Base-by-base conservation (phyloP, 106 monocot genomes). In the Dioscorea dumetorum region DNA sequence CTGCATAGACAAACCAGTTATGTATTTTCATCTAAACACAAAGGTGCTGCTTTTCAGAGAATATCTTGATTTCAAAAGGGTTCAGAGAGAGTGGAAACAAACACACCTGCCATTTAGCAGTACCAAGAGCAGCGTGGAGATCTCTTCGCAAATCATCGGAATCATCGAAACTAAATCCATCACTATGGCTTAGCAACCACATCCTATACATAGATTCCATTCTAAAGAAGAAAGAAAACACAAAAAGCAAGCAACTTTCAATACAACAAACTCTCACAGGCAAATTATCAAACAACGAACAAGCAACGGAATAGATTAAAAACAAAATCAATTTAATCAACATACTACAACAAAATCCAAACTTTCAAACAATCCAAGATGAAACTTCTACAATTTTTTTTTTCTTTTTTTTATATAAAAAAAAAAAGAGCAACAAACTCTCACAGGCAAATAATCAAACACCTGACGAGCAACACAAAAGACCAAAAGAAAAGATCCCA, bases 101-200 rank as follows among this genome's bases (percentile, higher is more conserved):
- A 49, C 21, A 60, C 10, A 88, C 94, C 94, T 94, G 94, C 94
- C 94, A 94, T 24, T 94, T 94, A 50, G 94, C 87, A 50, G 90
- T 94, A 33, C 94, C 94, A 22, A 94, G 60, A 71, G 87, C 73
- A 52, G 70, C 80, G 22, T 78, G 90, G 16, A 94, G 82, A 68
- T 90, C 94, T 34, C 82, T 74, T 4, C 58, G 28, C 69, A 94
- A 64, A 28, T 87, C 87, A 60, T 78, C 75, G 0, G 67, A 62
- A 34, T 59, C 58, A 64, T 79, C 82, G 0, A 71, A 63, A 28
- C 67, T 48, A 58, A 68, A 59, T 34, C 73, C 84, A 61, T 78
- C 80, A 12, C n/a, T 59, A 23, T 71, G 57, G 49, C 71, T 61
- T 67, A 80, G 62, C 53, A 74, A 52, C 94, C 94, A 94, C 63